These are phyloP conservation scores for Ilyonectria sp. DNA, from an alignment of 2,329 filamentous ascomycete genomes.

Conservation along the genomic window DNA sequence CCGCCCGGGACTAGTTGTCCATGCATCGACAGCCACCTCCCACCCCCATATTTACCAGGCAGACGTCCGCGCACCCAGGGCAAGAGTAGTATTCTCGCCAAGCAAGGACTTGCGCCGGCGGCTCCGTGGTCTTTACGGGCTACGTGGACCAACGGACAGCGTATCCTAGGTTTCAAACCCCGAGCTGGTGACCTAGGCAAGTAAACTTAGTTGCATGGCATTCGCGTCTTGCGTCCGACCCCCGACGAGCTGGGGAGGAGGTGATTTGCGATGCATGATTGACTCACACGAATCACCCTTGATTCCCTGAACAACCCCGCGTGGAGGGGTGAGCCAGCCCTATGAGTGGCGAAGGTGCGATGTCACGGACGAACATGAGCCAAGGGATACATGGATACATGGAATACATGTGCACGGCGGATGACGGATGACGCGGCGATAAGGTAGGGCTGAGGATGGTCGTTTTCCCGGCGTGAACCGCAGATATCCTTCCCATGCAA, in stretches of 20 bases:
- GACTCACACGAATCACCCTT: slow-evolving; percentile 17
- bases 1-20: neutral
- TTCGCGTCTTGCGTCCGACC: neutral
- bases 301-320: slow-evolving; percentile 11
- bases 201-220: slow-evolving; percentile 3
- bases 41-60: slow-evolving; percentile 27
- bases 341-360: slow-evolving; percentile 16
- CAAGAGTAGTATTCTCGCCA: neutral
- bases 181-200: slow-evolving; percentile 7
- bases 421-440: neutral
- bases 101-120: slow-evolving; percentile 6
- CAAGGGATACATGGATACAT: neutral
- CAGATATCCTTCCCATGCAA: slow-evolving; percentile 1
- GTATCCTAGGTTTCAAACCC: neutral
- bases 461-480: slow-evolving; percentile 1
- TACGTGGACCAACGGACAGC: slow-evolving; percentile 15
- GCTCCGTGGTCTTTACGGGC: neutral
- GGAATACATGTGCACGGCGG: slow-evolving; percentile 1
- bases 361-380: slow-evolving; percentile 1
- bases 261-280: neutral
- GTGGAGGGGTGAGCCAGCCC: slow-evolving; percentile 2
- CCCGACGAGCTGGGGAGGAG: neutral
- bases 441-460: slow-evolving; percentile 5
- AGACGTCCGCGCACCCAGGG: slow-evolving; percentile 15
- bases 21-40: slow-evolving; percentile 6